Percentiles rank a stretch among this genome's conserved stretches.
phyloP scores from a whole-genome alignment of 2,329 filamentous ascomycete species.

The Botryosphaeria dothidea region DNA sequence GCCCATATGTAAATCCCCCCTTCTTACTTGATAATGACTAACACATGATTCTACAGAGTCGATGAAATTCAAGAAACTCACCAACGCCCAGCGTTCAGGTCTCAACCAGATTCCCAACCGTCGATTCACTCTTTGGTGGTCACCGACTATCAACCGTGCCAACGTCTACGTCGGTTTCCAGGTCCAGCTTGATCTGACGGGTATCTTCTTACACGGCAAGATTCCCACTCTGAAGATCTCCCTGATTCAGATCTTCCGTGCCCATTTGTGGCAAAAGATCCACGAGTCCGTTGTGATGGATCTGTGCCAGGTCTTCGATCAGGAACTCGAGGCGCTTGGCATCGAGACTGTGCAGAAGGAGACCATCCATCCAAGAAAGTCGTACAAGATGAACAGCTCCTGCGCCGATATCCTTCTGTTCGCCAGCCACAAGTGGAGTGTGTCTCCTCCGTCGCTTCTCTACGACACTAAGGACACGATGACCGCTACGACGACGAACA shows the following conservation, averaged over 20 bases:
- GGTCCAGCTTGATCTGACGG: slow-evolving; percentile 94
- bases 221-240: slow-evolving; percentile 98
- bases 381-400: slow-evolving; percentile 99
- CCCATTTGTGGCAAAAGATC: slow-evolving; percentile 99
- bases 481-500: slow-evolving; percentile 92
- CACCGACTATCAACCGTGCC: slow-evolving; percentile 79
- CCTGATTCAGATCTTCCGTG: slow-evolving; percentile 97
- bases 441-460: slow-evolving; percentile 86
- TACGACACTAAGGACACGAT: slow-evolving; percentile 97
- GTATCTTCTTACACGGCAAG: slow-evolving; percentile 98
- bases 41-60: slow-evolving; percentile 48
- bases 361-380: slow-evolving; percentile 98
- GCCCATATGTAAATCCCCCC: slow-evolving; percentile 44
- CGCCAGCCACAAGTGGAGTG: slow-evolving; percentile 98
- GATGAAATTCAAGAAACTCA: slow-evolving; percentile 99
- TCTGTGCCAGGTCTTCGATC: slow-evolving; percentile 96
- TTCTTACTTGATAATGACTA: slow-evolving; percentile 47
- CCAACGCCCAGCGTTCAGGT: slow-evolving; percentile 95
- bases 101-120: slow-evolving; percentile 98
- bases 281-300: slow-evolving; percentile 99
- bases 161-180: slow-evolving; percentile 99
- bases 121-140: slow-evolving; percentile 99
- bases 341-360: slow-evolving; percentile 99
- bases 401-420: slow-evolving; percentile 97
- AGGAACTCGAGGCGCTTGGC: slow-evolving; percentile 90